Base-by-base conservation (phyloP, 176 grass and related monocot species). In the Aegilops bicornis region DNA sequence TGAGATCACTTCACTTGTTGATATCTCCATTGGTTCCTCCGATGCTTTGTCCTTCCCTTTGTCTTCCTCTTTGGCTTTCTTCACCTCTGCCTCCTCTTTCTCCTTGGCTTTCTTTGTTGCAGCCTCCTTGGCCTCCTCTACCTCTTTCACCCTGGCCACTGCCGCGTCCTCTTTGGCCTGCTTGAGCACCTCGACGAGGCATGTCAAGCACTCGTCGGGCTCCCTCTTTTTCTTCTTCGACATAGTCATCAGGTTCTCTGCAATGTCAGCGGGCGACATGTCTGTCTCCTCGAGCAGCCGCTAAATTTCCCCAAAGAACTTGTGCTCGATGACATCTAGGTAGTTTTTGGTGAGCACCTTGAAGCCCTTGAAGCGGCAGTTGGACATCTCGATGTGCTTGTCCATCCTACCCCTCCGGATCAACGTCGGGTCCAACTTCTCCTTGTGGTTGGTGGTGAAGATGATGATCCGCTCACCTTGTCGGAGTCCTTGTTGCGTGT, bases 311-410 rank as follows among this genome's bases (percentile, higher is more conserved):
- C 20, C 56, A 22, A 73, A 92, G 39, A 86, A 54, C 11, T 62
- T 7, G 23, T 89, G 90, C 10, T 33, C 70, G 16, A 10, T 17
- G 64, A 66, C 29, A 14, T 66, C 64, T 6, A 66, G 64, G 64
- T 66, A 66, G 27, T 93, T 52, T 11, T 2, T 59, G 62, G 89
- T 73, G 5, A 93, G 75, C 39, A 91, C 89, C 92, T 81, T 91
- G 89, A 91, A 93, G 0, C 73, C 79, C 35, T 83, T 36, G 43
- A 81, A 93, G 6, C 52, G 33, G 42, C 82, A 96, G 74, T 93
- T 86, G 10, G 89, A 88, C 87, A 96, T 89, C 91, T 93, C 87
- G 64, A 96, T 91, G 82, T 93, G 94, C 85, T 81, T 91, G 79
- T 96, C 94, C 94, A 96, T 88, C 69, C 94, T 93, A 1, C 35